Evolutionary conservation across 1,284 basidiomycete species (phyloP).

Genomic region (Trichosporon inkin): DNA sequence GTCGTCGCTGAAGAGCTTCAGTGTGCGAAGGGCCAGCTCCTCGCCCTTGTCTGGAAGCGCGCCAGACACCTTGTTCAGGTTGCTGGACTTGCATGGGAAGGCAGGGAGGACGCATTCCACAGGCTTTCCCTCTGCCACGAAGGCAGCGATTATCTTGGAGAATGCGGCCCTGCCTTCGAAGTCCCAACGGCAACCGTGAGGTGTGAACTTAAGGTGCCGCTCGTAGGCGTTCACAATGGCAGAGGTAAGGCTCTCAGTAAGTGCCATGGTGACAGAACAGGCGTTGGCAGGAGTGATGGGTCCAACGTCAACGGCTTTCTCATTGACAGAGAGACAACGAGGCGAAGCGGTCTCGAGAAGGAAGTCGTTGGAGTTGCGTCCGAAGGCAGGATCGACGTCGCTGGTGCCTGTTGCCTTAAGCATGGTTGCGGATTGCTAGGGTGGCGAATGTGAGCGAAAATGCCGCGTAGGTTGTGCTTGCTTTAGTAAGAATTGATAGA

Average conservation of each 20-base stretch:
- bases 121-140: neutral
- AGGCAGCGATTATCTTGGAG: neutral
- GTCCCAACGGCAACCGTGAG: neutral
- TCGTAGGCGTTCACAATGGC: neutral
- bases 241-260: neutral
- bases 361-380: too few species aligned
- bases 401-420: too few species aligned
- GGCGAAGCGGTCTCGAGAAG: too few species aligned
- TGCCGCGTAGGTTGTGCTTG: too few species aligned
- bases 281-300: neutral
- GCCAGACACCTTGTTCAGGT: constrained; percentile 6
- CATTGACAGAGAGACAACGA: too few species aligned
- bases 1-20: neutral
- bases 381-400: too few species aligned
- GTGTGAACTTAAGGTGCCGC: constrained; percentile 1
- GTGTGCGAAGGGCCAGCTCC: constrained; percentile 6
- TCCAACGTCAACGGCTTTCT: too few species aligned
- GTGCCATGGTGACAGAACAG: neutral
- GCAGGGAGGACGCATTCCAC: constrained; percentile 11
- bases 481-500: too few species aligned
- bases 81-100: constrained; percentile 10
- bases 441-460: too few species aligned
- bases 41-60: constrained; percentile 8
- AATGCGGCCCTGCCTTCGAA: neutral
- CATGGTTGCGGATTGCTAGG: too few species aligned